A percentile compares a stretch with the other conserved stretches of the same genome.
Evolutionary conservation across 306 rosid genomes (phyloP).

Genomic region (Cucurbita ficifolia): DNA sequence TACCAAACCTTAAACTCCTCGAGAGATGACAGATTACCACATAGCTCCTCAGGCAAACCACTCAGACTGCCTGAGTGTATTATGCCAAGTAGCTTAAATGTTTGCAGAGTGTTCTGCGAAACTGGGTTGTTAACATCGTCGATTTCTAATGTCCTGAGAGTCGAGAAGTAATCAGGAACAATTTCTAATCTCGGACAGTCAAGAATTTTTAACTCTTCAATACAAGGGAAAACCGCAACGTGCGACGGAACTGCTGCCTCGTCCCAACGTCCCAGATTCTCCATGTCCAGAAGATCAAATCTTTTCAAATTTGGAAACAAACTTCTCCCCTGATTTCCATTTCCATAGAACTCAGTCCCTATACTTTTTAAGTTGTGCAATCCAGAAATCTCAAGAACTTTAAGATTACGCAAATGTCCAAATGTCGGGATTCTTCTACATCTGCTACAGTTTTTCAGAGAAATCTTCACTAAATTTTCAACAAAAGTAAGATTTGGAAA

Average conservation of each 20-base stretch:
- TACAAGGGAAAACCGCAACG: conserved; percentile 1
- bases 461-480: not conserved
- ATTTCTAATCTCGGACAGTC: conserved; percentile 1
- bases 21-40: not conserved
- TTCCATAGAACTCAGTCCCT: conserved; percentile 1
- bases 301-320: not conserved
- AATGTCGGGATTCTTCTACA: conserved; percentile 1
- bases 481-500: conserved; percentile 4
- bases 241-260: not conserved
- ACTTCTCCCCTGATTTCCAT: not conserved
- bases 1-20: conserved; percentile 9
- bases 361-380: not conserved
- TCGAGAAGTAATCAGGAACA: conserved; percentile 3
- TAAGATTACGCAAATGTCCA: not conserved
- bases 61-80: conserved; percentile 1
- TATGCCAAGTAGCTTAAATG: conserved; percentile 1
- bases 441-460: not conserved
- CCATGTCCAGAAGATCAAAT: conserved; percentile 4
- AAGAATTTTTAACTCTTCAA: conserved; percentile 2
- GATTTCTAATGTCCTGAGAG: not conserved
- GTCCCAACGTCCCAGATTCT: not conserved
- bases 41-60: conserved; percentile 4
- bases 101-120: not conserved
- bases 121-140: not conserved
- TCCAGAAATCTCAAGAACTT: conserved; percentile 6